Percentiles rank a stretch among this genome's conserved stretches.
These are phyloP conservation scores for Moelleriella libera DNA, from an alignment of 2,329 filamentous ascomycete species.

Conservation along the genomic window DNA sequence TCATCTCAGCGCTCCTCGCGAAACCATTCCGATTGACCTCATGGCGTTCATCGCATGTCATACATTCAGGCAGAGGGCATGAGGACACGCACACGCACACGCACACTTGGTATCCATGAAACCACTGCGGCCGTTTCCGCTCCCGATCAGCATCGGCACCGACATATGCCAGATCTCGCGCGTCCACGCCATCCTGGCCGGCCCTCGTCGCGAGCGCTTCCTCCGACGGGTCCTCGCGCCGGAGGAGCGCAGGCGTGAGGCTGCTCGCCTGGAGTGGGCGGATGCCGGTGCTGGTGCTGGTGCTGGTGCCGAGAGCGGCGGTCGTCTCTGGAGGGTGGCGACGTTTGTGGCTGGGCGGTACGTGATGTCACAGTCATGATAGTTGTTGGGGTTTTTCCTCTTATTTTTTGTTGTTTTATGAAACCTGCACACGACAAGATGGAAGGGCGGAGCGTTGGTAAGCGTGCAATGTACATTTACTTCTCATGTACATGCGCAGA, in stretches of 20 bases:
- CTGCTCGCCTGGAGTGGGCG: slow-evolving; percentile 7
- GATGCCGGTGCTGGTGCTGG: background rate
- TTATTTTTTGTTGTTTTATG: no score
- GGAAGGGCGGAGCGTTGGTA: no score
- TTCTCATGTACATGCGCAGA: no score
- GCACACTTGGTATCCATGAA: background rate
- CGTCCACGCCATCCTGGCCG: slow-evolving; percentile 42
- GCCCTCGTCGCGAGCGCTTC: slow-evolving; percentile 27
- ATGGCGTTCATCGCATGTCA: background rate
- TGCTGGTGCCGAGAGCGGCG: background rate
- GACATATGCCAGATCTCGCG: slow-evolving; percentile 63
- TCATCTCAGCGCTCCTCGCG: no score
- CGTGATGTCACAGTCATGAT: no score
- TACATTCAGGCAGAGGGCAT: background rate
- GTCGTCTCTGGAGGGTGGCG: slow-evolving; percentile 18
- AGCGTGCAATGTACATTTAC: no score
- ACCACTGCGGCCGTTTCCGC: slow-evolving; percentile 35
- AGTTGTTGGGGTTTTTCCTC: no score
- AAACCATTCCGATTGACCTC: no score
- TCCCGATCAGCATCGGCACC: slow-evolving; percentile 57
- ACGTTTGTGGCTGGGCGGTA: slow-evolving; percentile 22
- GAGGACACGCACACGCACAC: background rate
- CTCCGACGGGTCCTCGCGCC: slow-evolving; percentile 31
- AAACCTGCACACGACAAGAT: no score
- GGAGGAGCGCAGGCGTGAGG: slow-evolving; percentile 14